Base-by-base conservation (phyloP, 1,139 yeast species). In the Debaryomycetaceae sp. region DNA sequence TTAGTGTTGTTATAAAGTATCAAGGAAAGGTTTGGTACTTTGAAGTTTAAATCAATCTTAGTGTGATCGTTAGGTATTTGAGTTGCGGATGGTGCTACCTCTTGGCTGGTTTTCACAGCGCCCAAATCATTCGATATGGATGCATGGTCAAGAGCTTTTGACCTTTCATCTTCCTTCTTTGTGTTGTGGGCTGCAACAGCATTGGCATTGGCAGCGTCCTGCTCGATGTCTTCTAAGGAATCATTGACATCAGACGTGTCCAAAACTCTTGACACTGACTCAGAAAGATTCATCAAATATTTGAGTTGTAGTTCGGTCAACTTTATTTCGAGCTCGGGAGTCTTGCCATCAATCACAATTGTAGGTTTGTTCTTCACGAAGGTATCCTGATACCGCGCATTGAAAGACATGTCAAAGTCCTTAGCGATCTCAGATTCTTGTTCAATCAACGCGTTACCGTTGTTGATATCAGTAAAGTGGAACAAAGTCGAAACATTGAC, bases 241-340 rank as follows among this genome's bases (percentile, higher is more conserved):
- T 57, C 57, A 3, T 56, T 46, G 9, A 49, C 65, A 19, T 65
- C 55, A n/a, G 57, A 51, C 16, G 56, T 58, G 13, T 57, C 55
- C 34, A 83, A 71, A 0, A 84, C 83, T 18, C 69, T 58, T 0
- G 84, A 65, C 1, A 89, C 51, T 1, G 80, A 69, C 30, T 72
- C 74, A 3, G 75, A 60, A 29, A 89, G 59, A 13, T 68, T 61
- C 45, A 76, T 51, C 34, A 89, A 50, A 43, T 75, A 79, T 21
- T 67, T 61, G 28, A 83, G 63, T 55, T 93, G 98, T 23, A 77
- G 54, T 43, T 91, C 97, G 0, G 96, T 83, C 36, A 91, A 56
- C 18, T 72, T 68, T 41, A 86, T 61, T 30, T 76, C 73, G 14
- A 84, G 65, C 15, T 84, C 84, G 1, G 84, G 76, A 48, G 84